These are phyloP conservation scores for Jaapia argillacea DNA, from an alignment of 768 basidiomycete species.

Conservation along the genomic window DNA sequence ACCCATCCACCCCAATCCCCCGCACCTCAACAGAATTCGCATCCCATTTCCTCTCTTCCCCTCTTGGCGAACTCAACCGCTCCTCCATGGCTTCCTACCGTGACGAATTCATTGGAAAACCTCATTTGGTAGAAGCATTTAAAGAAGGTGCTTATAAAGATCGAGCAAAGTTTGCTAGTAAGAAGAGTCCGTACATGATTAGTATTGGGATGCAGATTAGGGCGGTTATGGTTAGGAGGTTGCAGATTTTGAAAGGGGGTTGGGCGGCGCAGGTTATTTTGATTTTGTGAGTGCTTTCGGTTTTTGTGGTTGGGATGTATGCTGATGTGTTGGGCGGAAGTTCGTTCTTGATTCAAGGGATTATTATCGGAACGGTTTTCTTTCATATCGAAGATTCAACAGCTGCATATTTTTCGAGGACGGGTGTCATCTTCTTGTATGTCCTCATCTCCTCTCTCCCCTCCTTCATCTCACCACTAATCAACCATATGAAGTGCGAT, in stretches of 20 bases:
- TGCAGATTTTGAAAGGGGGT: constrained; percentile 24
- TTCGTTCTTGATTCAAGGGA: constrained; percentile 41
- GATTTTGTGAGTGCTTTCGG: constrained; percentile 11
- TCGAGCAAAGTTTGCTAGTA: constrained; percentile 34
- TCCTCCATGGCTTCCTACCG: constrained; percentile 37
- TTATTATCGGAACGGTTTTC: constrained; percentile 59
- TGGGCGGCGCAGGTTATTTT: constrained; percentile 18
- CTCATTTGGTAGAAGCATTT: constrained; percentile 32
- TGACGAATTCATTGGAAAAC: constrained; percentile 31
- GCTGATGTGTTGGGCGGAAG: constrained; percentile 21
- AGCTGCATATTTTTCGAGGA: constrained; percentile 61
- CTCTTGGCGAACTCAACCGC: constrained; percentile 29
- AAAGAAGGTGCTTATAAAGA: constrained; percentile 38
- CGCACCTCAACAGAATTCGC: constrained; percentile 50
- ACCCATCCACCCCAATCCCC: constrained; percentile 29
- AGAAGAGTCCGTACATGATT: constrained; percentile 26
- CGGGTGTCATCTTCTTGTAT: constrained; percentile 70
- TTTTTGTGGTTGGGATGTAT: neutral
- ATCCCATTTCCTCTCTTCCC: constrained; percentile 22
- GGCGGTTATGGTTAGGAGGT: constrained; percentile 23
- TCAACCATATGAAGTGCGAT: constrained; percentile 29
- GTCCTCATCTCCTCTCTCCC: constrained; percentile 10
- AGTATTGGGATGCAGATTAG: constrained; percentile 25
- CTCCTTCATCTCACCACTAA: neutral
- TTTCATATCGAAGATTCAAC: constrained; percentile 43